Base-by-base conservation (phyloP, 139 green algal genomes). In the Desmodesmus armatus region DNA sequence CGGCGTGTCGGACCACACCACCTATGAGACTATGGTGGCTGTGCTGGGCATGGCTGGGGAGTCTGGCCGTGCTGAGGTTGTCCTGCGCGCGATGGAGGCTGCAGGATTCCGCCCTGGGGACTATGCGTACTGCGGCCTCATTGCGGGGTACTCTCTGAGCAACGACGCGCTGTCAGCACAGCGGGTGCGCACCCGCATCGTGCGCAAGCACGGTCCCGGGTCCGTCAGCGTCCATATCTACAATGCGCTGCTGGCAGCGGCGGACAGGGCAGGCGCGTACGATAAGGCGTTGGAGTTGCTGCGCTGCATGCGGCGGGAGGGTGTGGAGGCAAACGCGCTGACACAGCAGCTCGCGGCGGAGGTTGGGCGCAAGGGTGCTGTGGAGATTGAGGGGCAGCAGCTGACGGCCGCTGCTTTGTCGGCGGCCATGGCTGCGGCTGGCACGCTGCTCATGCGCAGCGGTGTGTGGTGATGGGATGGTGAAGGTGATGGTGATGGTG, bases 221-320 rank as follows among this genome's bases (percentile, higher is more conserved):
- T 39, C 23, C 6, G 47, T 69, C 2, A 69, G 88, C 6, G 92
- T 98, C 47, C 92, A 96, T 70, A 91, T 97, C 17, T 98, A 95
- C 92, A 98, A 98, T 80, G 93, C 95, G 1, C 86, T 97, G 39
- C 91, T 98, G 27, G 95, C 95, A 19, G 95, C 93, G 3, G 96
- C 91, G 70, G 94, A 98, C 83, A 90, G 95, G 37, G 92, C 87
- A 0, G 88, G 91, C 15, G 87, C 92, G 78, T 92, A 88, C 17
- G 90, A 94, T 53, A 69, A 79, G 21, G 94, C 90, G 0, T 51
- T 96, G 72, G 80, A 91, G 17, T 39, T 96, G 39, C 92, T 96
- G 85, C 53, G 67, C 7, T 37, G 37, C 0, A 92, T 93, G 90
- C 62, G 78, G 53, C 80, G 82, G 5, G 84, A 90, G 58, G 90